These are phyloP conservation scores for Lenwebbia sp. DNA, from an alignment of 345 rosid genomes.

Conservation along the genomic window DNA sequence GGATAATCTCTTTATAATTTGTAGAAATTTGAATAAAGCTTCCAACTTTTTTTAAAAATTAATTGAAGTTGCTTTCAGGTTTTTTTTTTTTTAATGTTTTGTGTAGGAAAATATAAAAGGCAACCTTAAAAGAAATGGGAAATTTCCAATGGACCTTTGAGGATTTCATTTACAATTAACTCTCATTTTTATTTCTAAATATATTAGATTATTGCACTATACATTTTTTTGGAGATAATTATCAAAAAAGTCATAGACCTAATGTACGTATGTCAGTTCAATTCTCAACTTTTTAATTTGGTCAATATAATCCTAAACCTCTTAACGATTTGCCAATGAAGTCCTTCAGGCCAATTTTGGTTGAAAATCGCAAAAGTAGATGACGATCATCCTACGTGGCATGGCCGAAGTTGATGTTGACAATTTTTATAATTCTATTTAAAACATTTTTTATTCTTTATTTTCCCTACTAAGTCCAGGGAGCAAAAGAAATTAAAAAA, in stretches of 20 bases:
- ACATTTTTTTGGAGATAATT: not conserved
- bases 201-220: not conserved
- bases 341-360: fast-evolving
- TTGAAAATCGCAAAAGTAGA: not conserved
- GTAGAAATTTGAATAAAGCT: not conserved
- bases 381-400: fast-evolving
- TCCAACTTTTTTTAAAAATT: not conserved
- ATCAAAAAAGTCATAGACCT: not conserved
- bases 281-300: not conserved
- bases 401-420: fast-evolving
- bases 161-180: not conserved
- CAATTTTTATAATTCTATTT: not conserved
- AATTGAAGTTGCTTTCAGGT: not conserved
- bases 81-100: not conserved
- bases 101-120: not conserved
- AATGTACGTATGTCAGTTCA: not conserved
- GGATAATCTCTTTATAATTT: not conserved
- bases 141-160: not conserved
- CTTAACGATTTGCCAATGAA: not conserved
- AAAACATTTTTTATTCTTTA: not conserved
- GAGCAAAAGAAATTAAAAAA: not conserved
- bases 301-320: not conserved
- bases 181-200: not conserved
- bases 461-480: not conserved
- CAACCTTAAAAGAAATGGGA: not conserved